phyloP scores from a whole-genome alignment of 2,329 filamentous ascomycete genomes.

The Talaromyces sp. region DNA sequence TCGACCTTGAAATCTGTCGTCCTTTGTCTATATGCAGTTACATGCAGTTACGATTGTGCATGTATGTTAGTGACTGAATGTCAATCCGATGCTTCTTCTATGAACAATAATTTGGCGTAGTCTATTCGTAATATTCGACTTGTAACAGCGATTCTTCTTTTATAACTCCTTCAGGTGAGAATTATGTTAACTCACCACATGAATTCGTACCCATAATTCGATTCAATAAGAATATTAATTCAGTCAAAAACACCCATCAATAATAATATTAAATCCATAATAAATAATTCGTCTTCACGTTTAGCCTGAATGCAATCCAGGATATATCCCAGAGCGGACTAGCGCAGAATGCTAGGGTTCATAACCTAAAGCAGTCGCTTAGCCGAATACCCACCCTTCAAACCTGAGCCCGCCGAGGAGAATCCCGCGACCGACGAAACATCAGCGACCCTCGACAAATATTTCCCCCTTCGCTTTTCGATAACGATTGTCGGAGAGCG shows the following conservation, averaged over 20 bases:
- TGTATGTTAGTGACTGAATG: conserved; percentile 20
- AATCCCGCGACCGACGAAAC: conserved; percentile 25
- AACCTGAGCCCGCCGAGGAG: conserved; percentile 22
- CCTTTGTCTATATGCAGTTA: conserved; percentile 18
- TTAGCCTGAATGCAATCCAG: background rate
- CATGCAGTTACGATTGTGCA: conserved; percentile 34
- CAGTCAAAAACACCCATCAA: background rate
- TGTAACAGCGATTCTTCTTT: background rate
- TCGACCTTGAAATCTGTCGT: conserved; percentile 19
- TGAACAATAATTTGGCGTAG: too few relatives aligned
- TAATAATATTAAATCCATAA: background rate
- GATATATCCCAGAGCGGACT: conserved; percentile 19
- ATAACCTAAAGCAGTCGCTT: conserved; percentile 38
- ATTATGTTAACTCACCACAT: background rate
- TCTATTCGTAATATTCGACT: background rate
- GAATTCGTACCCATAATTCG: background rate
- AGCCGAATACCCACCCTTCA: conserved; percentile 37
- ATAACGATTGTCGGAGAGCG: conserved; percentile 40
- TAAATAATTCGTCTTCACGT: too few relatives aligned
- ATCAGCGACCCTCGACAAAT: conserved; percentile 36
- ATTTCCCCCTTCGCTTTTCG: conserved; percentile 39
- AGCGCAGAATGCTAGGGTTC: conserved; percentile 32
- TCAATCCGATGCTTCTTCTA: background rate
- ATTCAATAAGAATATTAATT: background rate
- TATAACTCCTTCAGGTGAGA: background rate